Conservation (phyloP, 805 yeast genomes). For the Maudiozyma saulgeensis region DNA sequence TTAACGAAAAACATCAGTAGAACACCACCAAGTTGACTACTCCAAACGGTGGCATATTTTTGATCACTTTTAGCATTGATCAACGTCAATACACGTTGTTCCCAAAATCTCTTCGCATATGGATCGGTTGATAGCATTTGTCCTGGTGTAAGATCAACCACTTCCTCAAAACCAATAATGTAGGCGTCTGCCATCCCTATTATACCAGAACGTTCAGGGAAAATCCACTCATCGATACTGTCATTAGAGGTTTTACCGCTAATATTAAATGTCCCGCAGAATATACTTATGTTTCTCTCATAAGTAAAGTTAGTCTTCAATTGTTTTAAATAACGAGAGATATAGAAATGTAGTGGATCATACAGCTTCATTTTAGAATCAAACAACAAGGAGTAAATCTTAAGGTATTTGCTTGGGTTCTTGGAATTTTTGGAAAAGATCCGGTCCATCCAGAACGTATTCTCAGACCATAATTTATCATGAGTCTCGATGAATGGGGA, state of each 20-base stretch:
- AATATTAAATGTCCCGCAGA: conserved; percentile 80
- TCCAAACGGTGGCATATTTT: conserved; percentile 51
- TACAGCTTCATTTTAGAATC: conserved; percentile 50
- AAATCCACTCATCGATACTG: conserved; percentile 69
- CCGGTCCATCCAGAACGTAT: conserved; percentile 74
- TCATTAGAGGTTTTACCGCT: conserved; percentile 56
- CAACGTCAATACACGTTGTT: conserved; percentile 42
- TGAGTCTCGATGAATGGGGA: conserved; percentile 55
- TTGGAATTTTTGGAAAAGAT: conserved; percentile 46
- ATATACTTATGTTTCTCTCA: conserved; percentile 50
- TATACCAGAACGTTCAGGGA: conserved; percentile 39
- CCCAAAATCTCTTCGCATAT: conserved; percentile 53
- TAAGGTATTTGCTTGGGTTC: conserved; percentile 22
- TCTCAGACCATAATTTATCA: conserved; percentile 84
- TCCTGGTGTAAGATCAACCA: conserved; percentile 74
- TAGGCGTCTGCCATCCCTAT: conserved; percentile 52
- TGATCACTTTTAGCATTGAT: conserved; percentile 33
- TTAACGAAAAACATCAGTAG: conserved; percentile 60
- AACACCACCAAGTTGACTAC: conserved; percentile 81
- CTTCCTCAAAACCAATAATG: conserved; percentile 81
- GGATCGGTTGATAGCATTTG: conserved; percentile 75
- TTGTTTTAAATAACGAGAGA: conserved; percentile 52
- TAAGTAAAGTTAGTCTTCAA: conserved; percentile 47
- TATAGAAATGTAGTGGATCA: conserved; percentile 83
- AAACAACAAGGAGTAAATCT: conserved; percentile 21